Evolutionary conservation across 768 basidiomycete genomes (phyloP), one percentile per base, ranked within the genome.

Genomic region (Holtermannia corniformis): DNA sequence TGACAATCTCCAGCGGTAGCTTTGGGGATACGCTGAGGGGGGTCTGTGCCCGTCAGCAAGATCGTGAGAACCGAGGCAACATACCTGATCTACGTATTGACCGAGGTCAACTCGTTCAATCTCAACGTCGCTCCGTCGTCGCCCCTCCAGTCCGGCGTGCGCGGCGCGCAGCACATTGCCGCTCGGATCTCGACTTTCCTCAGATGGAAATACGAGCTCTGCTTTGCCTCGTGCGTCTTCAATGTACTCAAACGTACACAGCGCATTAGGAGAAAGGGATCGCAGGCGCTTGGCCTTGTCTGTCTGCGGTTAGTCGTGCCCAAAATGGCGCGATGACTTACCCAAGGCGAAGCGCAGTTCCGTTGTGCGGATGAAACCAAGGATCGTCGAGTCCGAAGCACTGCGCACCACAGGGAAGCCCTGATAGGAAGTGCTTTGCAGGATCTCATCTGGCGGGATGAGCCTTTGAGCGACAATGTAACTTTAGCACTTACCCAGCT

Each of bases 41-140:
- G 0, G 90, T 93, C 95, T 99, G 68, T 25, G 47, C 23, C 44
- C 4, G 26, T 10, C 55, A 46, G 51, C 16, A 24, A 4, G 21
- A 23, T 37, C 27, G 14, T 46, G 46, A 55, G 47, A 23, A 46
- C 16, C 20, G 22, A 3, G 21, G 11, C 19, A 12, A 61, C 78
- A 56, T 70, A 93, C 95, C 78, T 90, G 85, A 70, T 96, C 95
- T 1, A 97, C 89, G 85, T 90, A 97, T 7, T 87, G 85, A 78
- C 85, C 72, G 45, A 77, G 73, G 54, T 77, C 75, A 23, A 76
- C 64, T n/a, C 56, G 61, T 5, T 74, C 72, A 4, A 63, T 61
- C 20, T 66, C 61, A 12, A 55, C 57, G 4, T 59, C 65, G 45
- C 63, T 68, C 19, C 50, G 52, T 49, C 50, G 42, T 26, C 55